These are phyloP conservation scores for Myrica gale DNA, from an alignment of 306 rosid species.

Conservation along the genomic window DNA sequence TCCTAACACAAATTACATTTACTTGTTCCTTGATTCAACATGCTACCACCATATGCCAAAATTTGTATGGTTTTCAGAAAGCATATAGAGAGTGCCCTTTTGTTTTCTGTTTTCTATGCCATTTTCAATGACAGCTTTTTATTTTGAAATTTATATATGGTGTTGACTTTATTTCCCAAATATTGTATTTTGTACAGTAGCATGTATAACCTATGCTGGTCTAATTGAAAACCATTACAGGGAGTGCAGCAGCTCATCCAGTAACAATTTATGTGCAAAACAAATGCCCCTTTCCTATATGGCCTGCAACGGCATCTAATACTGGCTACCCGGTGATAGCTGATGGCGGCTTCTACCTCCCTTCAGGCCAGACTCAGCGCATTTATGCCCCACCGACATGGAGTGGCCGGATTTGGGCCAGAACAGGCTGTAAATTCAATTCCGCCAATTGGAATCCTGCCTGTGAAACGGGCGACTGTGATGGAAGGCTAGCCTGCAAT, in stretches of 20 bases:
- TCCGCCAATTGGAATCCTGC: slow-evolving; percentile 44
- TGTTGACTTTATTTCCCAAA: too few species aligned
- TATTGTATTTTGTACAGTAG: neutral
- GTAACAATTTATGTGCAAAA: slow-evolving; percentile 57
- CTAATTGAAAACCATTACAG: slow-evolving; percentile 28
- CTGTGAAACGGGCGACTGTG: slow-evolving; percentile 91
- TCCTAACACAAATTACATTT: neutral
- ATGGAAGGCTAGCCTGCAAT: slow-evolving; percentile 68
- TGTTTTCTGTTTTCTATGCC: neutral
- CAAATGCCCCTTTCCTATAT: slow-evolving; percentile 73
- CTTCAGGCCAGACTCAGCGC: slow-evolving; percentile 42
- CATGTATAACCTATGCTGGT: neutral
- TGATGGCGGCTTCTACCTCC: slow-evolving; percentile 77
- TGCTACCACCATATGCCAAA: neutral
- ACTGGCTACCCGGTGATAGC: slow-evolving; percentile 66
- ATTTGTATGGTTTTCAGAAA: neutral
- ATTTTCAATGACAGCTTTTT: neutral
- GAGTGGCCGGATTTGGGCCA: slow-evolving; percentile 90
- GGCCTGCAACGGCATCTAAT: slow-evolving; percentile 94
- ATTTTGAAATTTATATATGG: too few species aligned
- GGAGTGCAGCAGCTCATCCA: slow-evolving; percentile 42
- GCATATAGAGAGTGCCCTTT: neutral
- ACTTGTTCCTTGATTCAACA: neutral
- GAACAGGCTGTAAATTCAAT: slow-evolving; percentile 73
- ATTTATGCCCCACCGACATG: slow-evolving; percentile 64